Conservation (phyloP, 2,329 filamentous ascomycete species). For the Verticillium zaregamsianum region DNA sequence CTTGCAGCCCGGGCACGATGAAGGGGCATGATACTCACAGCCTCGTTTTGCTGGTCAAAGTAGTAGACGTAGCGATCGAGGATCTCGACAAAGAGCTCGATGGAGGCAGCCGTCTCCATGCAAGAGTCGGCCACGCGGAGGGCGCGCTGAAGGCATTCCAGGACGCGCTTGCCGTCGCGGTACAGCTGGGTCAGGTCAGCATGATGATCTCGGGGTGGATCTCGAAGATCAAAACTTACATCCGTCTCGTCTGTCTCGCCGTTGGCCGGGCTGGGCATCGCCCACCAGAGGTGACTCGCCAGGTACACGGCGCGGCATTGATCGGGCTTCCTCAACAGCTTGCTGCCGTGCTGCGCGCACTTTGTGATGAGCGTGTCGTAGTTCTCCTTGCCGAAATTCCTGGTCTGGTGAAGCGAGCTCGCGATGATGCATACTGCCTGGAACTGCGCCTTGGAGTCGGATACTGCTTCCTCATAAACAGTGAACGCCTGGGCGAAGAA, state of each 20-base stretch:
- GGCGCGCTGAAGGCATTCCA: constrained; percentile 93
- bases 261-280: constrained; percentile 72
- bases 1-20: constrained; percentile 2
- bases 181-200: constrained; percentile 63
- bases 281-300: constrained; percentile 97
- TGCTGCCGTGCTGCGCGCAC: constrained; percentile 93
- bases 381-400: constrained; percentile 93
- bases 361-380: constrained; percentile 99
- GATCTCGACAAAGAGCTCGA: constrained; percentile 98
- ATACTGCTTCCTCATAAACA: constrained; percentile 94
- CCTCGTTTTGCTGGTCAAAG: constrained; percentile 98
- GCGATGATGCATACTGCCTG: constrained; percentile 96
- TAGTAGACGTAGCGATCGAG: constrained; percentile 98
- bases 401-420: constrained; percentile 79
- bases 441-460: constrained; percentile 94
- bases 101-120: constrained; percentile 96
- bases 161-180: constrained; percentile 92
- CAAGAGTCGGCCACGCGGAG: constrained; percentile 95
- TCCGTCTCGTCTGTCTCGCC: constrained; percentile 77
- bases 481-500: constrained; percentile 98
- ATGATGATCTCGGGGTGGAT: constrained; percentile 16
- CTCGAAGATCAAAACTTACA: constrained; percentile 45
- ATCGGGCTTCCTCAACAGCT: constrained; percentile 94
- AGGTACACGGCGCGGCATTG: constrained; percentile 96
- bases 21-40: constrained; percentile 45